Conservation (phyloP, 345 rosid species). For the Populus alba region DNA sequence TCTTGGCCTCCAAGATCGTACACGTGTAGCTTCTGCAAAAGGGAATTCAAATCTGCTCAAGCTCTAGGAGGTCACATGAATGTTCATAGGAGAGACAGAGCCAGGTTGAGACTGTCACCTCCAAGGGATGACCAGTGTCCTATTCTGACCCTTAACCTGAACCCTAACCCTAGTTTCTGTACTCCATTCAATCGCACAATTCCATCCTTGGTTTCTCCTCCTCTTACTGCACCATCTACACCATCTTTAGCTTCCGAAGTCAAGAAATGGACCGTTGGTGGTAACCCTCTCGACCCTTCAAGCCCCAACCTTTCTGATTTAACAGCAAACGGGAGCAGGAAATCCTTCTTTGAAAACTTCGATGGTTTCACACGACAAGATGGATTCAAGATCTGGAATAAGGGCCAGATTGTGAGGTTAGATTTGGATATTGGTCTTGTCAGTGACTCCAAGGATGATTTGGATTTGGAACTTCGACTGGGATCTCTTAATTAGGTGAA, state of each 20-base stretch:
- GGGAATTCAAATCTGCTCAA: conserved; percentile 88
- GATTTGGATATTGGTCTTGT: conserved; percentile 67
- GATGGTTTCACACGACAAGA: conserved; percentile 21
- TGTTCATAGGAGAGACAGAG: conserved; percentile 91
- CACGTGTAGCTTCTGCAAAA: conserved; percentile 88
- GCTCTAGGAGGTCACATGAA: conserved; percentile 93
- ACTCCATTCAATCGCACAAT: conserved; percentile 26
- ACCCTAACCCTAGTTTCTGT: conserved; percentile 64
- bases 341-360: conserved; percentile 16
- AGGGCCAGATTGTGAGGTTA: conserved; percentile 43
- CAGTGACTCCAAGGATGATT: conserved; percentile 48
- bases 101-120: conserved; percentile 74
- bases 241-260: conserved; percentile 35
- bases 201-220: conserved; percentile 33
- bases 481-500: too few species aligned
- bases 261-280: conserved; percentile 23
- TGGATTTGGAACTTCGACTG: conserved; percentile 87
- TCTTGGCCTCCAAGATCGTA: conserved; percentile 98
- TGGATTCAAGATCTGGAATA: conserved; percentile 37
- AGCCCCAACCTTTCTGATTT: conserved; percentile 29
- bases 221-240: conserved; percentile 44
- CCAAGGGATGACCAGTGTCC: not conserved
- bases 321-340: conserved; percentile 7
- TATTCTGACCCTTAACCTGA: conserved; percentile 9
- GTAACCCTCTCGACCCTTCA: conserved; percentile 23